Evolutionary conservation across 306 rosid species (phyloP).

Genomic region (Gleditsia sinensis): DNA sequence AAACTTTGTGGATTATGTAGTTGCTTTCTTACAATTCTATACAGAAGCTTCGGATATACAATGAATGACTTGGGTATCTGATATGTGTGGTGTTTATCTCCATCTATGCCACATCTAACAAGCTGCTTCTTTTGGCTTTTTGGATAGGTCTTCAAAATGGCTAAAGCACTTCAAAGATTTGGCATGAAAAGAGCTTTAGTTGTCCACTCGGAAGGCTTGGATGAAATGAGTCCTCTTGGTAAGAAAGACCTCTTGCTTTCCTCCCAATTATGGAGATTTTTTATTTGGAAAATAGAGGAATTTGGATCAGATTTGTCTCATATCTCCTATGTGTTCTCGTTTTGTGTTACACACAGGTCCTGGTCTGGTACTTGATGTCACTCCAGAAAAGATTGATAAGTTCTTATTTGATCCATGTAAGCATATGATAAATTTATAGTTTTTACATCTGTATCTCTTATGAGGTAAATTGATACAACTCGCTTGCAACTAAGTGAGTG

Average conservation of each 20-base stretch:
- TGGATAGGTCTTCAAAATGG: constrained; percentile 85
- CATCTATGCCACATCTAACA: constrained; percentile 1
- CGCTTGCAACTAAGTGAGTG: constrained; percentile 23
- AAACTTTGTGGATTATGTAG: constrained; percentile 6
- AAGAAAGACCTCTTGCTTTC: constrained; percentile 43
- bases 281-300: constrained; percentile 15
- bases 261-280: neutral
- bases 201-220: constrained; percentile 95
- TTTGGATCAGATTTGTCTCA: constrained; percentile 23
- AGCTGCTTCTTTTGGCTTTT: constrained; percentile 30
- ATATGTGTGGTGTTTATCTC: constrained; percentile 1
- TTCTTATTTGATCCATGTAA: constrained; percentile 91
- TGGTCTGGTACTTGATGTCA: constrained; percentile 82
- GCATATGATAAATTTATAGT: constrained; percentile 38
- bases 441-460: constrained; percentile 3
- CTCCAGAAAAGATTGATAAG: constrained; percentile 69
- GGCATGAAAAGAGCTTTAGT: constrained; percentile 96
- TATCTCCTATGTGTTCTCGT: neutral
- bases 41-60: neutral
- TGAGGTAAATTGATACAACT: constrained; percentile 24
- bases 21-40: neutral
- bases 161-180: constrained; percentile 72
- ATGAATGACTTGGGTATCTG: constrained; percentile 23
- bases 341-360: constrained; percentile 64
- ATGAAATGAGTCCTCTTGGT: constrained; percentile 98